Evolutionary conservation across 129 eudicot genomes (phyloP).

Genomic region (Scalesia atractyloides): DNA sequence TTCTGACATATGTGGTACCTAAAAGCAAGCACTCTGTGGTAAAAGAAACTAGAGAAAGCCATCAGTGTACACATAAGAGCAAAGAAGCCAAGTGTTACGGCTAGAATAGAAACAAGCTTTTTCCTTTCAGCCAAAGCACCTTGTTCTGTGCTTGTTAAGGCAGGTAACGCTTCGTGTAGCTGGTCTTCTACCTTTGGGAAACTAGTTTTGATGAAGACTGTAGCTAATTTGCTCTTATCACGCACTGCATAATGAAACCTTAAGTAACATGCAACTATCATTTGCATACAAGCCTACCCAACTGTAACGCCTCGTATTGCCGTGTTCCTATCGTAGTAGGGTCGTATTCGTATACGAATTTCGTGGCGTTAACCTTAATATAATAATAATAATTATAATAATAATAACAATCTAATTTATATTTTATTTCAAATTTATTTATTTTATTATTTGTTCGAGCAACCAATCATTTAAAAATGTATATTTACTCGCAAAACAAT

Average conservation of each 20-base stretch:
- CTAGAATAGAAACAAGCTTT: conserved; percentile 24
- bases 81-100: conserved; percentile 21
- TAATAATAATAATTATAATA: no score
- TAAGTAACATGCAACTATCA: conserved; percentile 14
- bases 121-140: conserved; percentile 1
- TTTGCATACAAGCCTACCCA: conserved; percentile 21
- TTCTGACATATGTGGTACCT: conserved; percentile 13
- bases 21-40: neutral
- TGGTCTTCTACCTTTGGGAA: neutral
- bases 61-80: conserved; percentile 25
- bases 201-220: conserved; percentile 34
- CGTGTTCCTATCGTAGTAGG: no score
- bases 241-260: conserved; percentile 22
- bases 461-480: no score
- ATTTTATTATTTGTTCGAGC: no score
- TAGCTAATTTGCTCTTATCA: neutral
- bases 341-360: no score
- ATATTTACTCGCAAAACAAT: no score
- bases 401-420: no score
- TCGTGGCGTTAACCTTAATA: no score
- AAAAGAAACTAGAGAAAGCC: conserved; percentile 28
- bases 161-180: neutral
- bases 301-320: no score
- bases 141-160: neutral
- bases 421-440: no score